phyloP scores from a whole-genome alignment of 2,329 filamentous ascomycete species.

The Alternaria sp. region DNA sequence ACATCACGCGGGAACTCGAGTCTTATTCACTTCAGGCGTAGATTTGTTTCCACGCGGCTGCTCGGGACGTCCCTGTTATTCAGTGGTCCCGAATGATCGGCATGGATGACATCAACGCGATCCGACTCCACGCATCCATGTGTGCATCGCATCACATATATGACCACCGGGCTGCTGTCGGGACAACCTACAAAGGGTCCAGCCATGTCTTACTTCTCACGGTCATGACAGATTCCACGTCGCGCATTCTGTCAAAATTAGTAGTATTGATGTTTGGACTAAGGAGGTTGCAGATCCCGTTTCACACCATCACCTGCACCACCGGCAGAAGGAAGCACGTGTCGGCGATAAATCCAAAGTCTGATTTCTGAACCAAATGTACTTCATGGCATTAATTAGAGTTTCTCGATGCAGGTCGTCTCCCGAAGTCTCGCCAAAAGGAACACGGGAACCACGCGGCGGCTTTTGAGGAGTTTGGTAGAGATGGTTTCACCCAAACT shows the following conservation, averaged over 20 bases:
- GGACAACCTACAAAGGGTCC: background rate
- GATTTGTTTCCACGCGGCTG: background rate
- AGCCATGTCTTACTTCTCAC: background rate
- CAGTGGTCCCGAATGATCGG: background rate
- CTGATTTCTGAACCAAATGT: background rate
- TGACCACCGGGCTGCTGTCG: background rate
- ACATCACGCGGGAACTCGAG: background rate
- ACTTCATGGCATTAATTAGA: background rate
- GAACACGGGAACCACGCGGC: background rate
- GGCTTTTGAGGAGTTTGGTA: background rate
- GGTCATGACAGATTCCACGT: background rate
- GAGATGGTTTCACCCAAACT: background rate
- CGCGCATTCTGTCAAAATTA: background rate
- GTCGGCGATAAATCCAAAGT: background rate
- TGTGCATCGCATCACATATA: background rate
- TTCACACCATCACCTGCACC: background rate
- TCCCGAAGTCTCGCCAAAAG: background rate
- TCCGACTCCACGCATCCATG: background rate
- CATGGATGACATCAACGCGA: constrained; percentile 7
- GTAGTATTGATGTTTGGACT: background rate
- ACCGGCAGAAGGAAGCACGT: background rate
- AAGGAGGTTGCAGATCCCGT: background rate
- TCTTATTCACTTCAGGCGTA: background rate
- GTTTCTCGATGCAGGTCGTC: background rate
- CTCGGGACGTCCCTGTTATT: background rate